Percentiles rank a stretch among this genome's conserved stretches.
These are phyloP conservation scores for Penstemon eatonii DNA, from an alignment of 257 asterid species.

Conservation along the genomic window DNA sequence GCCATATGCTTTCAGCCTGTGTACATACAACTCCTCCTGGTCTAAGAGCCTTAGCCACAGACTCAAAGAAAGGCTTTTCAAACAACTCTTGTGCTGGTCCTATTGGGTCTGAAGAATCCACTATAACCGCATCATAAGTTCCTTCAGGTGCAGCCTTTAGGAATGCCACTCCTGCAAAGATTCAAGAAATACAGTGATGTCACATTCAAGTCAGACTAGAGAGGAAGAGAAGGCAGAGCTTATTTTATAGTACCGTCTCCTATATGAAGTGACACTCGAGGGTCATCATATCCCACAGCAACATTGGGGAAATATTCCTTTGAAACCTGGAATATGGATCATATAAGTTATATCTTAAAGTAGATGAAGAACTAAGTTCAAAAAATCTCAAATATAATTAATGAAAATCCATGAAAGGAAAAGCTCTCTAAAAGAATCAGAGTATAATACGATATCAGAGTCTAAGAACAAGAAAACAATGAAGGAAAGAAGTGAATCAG, in stretches of 20 bases:
- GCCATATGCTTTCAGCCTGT: slow-evolving; percentile 99
- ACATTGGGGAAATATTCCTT: slow-evolving; percentile 85
- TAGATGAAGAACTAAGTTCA: slow-evolving; percentile 8
- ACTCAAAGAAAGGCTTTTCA: slow-evolving; percentile 88
- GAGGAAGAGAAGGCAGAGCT: neutral
- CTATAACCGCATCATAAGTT: slow-evolving; percentile 91
- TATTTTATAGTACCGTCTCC: slow-evolving; percentile 76
- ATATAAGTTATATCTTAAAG: slow-evolving; percentile 17
- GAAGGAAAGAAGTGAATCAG: neutral
- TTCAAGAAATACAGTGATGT: slow-evolving; percentile 8
- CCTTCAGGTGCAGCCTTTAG: slow-evolving; percentile 88
- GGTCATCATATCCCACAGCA: slow-evolving; percentile 89
- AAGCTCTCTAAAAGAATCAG: slow-evolving; percentile 7
- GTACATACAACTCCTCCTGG: slow-evolving; percentile 98
- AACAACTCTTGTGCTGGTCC: slow-evolving; percentile 99
- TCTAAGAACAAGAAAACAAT: neutral
- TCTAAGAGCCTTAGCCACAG: slow-evolving; percentile 93
- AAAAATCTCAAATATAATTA: too few species aligned
- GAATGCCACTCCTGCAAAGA: slow-evolving; percentile 82
- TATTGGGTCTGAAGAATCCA: slow-evolving; percentile 98
- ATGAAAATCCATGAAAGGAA: slow-evolving; percentile 1
- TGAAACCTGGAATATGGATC: slow-evolving; percentile 55
- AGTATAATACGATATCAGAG: neutral
- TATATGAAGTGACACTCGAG: slow-evolving; percentile 81
- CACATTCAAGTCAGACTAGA: slow-evolving; percentile 3